Evolutionary conservation across 2,329 filamentous ascomycete genomes (phyloP), one percentile per base, ranked within the genome.

Genomic region (Sporothrix phasma): DNA sequence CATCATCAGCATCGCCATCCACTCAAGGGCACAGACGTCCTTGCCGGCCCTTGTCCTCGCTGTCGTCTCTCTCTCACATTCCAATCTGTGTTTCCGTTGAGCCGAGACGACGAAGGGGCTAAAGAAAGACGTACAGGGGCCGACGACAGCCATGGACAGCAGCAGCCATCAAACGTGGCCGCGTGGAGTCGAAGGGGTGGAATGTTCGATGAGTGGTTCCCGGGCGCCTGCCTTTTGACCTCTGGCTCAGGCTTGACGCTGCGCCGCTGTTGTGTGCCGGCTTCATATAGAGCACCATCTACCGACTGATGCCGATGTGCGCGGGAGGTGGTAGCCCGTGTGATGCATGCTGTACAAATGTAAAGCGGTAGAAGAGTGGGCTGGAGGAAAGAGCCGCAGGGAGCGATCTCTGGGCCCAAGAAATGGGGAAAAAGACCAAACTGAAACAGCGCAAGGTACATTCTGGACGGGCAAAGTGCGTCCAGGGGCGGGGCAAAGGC

Each of bases 151-250:
- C 85, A 67, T 37, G n/a, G 19, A 7, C 29, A 53, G 49, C 19
- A 54, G 51, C 19, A 54, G 51, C 24, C 51, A n/a, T n/a, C n/a
- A 22, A 54, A n/a, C n/a, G 31, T 39, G 51, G 11, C 4, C 51
- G 51, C 51, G 31, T 10, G 86, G 85, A 67, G 86, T 85, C 67
- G 82, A 88, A 51, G 81, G n/a, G n/a, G n/a, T n/a, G n/a, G n/a
- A n/a, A n/a, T n/a, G n/a, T n/a, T 92, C 62, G 90, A 89, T 34
- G 81, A 86, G 65, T 96, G 90, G 89, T 96, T 95, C 76, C 92
- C 93, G 71, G 78, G 93, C 26, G 87, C 86, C 45, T n/a, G n/a
- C n/a, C n/a, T n/a, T 79, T 96, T 69, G 86, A 82, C 11, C 84
- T 89, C 71, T 88, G 88, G 29, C 76, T 95, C 59, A 84, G 85